Conservation (phyloP, 257 asterid genomes). For the Gentiana dahurica region DNA sequence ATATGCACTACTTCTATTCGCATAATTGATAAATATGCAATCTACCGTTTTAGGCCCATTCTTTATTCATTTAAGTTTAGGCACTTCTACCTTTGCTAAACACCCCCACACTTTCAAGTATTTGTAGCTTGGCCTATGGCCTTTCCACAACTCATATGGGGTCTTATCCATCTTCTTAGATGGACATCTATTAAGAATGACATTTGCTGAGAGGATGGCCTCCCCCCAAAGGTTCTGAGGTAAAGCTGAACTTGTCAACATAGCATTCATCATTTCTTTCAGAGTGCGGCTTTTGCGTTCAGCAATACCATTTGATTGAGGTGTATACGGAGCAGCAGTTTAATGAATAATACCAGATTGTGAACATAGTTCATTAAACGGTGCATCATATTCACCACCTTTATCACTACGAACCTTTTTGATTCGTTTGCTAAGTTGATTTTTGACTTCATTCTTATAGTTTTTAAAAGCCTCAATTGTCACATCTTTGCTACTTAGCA, state of each 20-base stretch:
- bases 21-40: no score
- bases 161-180: neutral
- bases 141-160: neutral
- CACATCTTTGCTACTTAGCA: constrained; percentile 1
- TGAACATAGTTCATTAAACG: no score
- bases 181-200: neutral
- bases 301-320: neutral
- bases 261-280: constrained; percentile 3
- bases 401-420: no score
- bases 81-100: neutral
- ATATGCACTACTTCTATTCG: no score
- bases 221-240: neutral
- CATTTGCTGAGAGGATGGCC: neutral
- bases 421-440: no score
- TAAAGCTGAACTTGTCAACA: neutral
- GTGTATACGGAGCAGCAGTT: neutral
- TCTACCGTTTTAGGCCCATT: no score
- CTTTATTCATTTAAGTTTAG: neutral
- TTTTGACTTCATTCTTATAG: no score
- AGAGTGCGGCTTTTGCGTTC: neutral
- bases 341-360: no score
- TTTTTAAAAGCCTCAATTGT: neutral
- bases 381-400: no score
- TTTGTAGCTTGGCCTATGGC: neutral
- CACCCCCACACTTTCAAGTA: constrained; percentile 1